Conservation (phyloP, 2,329 filamentous ascomycete genomes). For the Thielaviopsis musarum region DNA sequence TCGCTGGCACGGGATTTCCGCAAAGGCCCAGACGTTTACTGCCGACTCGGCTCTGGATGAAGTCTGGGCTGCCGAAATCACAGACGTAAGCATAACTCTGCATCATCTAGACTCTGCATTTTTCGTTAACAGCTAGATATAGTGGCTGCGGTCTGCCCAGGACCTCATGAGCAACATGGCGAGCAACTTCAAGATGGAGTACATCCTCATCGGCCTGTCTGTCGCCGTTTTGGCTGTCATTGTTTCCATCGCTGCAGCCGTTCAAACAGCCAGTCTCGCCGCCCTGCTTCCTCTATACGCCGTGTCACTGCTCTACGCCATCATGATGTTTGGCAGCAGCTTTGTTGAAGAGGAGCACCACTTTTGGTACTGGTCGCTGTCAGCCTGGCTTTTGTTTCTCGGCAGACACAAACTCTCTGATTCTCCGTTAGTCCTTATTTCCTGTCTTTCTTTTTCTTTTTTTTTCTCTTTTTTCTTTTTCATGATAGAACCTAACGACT, state of each 20-base stretch:
- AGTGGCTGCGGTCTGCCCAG: slow-evolving; percentile 58
- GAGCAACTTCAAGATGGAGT: slow-evolving; percentile 68
- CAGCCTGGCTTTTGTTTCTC: slow-evolving; percentile 48
- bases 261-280: slow-evolving; percentile 11
- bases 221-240: slow-evolving; percentile 22
- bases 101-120: not conserved
- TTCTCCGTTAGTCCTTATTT: not conserved
- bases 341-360: slow-evolving; percentile 98
- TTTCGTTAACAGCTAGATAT: not conserved
- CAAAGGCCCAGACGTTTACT: not conserved
- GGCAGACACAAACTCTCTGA: slow-evolving; percentile 23
- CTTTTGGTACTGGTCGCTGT: slow-evolving; percentile 89
- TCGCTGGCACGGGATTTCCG: slow-evolving; percentile 36
- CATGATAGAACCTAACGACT: not conserved
- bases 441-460: too few species aligned
- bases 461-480: not conserved
- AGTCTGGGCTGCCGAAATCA: not conserved
- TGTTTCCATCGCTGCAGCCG: slow-evolving; percentile 13
- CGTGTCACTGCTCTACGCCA: slow-evolving; percentile 47
- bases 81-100: slow-evolving; percentile 1
- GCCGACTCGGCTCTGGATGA: not conserved
- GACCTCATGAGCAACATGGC: slow-evolving; percentile 72
- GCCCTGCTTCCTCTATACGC: slow-evolving; percentile 26
- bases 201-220: slow-evolving; percentile 22
- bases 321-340: slow-evolving; percentile 96